phyloP scores from a whole-genome alignment of 305 asterid genomes.

The Withania somnifera region DNA sequence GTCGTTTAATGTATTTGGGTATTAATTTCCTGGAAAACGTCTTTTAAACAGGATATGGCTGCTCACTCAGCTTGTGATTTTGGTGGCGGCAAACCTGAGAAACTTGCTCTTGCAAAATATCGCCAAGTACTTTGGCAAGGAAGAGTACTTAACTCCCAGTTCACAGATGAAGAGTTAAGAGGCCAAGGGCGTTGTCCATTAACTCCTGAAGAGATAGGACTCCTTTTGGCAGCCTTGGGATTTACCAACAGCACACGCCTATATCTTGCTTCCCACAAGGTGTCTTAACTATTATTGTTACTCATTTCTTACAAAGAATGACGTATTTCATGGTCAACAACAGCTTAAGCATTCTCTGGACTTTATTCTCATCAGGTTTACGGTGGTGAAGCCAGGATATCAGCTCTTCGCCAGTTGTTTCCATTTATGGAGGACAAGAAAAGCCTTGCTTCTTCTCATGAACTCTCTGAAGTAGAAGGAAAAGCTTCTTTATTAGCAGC shows the following conservation, averaged over 20 bases:
- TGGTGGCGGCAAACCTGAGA: conserved; percentile 95
- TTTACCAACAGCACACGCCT: conserved; percentile 67
- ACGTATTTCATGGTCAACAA: neutral
- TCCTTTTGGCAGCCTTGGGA: conserved; percentile 79
- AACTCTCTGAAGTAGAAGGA: conserved; percentile 31
- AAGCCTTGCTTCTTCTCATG: conserved; percentile 37
- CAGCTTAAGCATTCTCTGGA: neutral
- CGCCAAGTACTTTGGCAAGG: conserved; percentile 96
- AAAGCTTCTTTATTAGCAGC: conserved; percentile 48
- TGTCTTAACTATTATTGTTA: neutral
- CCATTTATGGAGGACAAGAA: conserved; percentile 50
- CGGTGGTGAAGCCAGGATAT: conserved; percentile 53
- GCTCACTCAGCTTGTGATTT: conserved; percentile 97
- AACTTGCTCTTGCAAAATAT: conserved; percentile 78
- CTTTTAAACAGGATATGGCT: conserved; percentile 75
- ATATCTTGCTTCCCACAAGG: conserved; percentile 98
- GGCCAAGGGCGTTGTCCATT: conserved; percentile 86
- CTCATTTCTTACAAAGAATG: neutral
- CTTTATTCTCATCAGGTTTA: conserved; percentile 27
- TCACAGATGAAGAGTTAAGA: conserved; percentile 83
- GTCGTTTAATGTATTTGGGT: neutral
- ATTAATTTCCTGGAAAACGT: neutral
- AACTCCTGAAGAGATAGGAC: conserved; percentile 95
- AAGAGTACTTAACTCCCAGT: conserved; percentile 79
- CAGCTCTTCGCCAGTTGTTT: conserved; percentile 30